A percentile compares a stretch with the other conserved stretches of the same genome.
Conservation (phyloP, 2,329 filamentous ascomycete species). For the Fusarium sp. region DNA sequence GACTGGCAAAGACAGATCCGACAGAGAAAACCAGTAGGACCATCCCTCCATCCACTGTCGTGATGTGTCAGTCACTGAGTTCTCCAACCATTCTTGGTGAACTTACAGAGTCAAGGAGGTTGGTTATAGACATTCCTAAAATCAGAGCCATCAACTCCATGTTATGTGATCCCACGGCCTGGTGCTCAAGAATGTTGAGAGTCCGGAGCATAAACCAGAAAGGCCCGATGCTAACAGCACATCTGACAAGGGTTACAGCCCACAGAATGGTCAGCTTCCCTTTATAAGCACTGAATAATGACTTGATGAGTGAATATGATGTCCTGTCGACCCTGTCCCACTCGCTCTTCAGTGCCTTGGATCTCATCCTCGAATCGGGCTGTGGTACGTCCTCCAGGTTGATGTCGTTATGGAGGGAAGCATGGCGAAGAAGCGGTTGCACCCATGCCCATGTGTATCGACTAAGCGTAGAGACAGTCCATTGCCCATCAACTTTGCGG, state of each 20-base stretch:
- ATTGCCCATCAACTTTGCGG: constrained; percentile 70
- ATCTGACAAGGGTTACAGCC: constrained; percentile 63
- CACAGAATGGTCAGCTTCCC: constrained; percentile 68
- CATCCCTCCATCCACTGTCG: constrained; percentile 69
- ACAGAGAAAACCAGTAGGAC: constrained; percentile 74
- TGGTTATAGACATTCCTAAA: constrained; percentile 69
- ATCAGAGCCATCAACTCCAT: constrained; percentile 74
- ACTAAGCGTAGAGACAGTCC: constrained; percentile 67
- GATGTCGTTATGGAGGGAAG: constrained; percentile 68
- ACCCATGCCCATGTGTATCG: constrained; percentile 76
- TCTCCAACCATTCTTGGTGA: not conserved
- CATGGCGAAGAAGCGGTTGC: constrained; percentile 63
- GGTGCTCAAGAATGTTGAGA: constrained; percentile 70
- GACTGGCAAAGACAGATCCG: constrained; percentile 72
- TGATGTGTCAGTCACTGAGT: not conserved
- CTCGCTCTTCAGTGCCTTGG: constrained; percentile 59
- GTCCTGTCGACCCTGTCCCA: constrained; percentile 60
- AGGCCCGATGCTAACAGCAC: constrained; percentile 72
- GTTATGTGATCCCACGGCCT: constrained; percentile 58
- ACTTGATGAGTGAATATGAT: constrained; percentile 66
- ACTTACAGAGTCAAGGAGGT: constrained; percentile 61
- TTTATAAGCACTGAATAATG: constrained; percentile 68
- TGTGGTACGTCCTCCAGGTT: constrained; percentile 71
- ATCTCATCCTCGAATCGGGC: constrained; percentile 65
- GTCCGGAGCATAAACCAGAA: constrained; percentile 76